phyloP scores from a whole-genome alignment of 2,329 filamentous ascomycete genomes.

The Fusarium longipes region DNA sequence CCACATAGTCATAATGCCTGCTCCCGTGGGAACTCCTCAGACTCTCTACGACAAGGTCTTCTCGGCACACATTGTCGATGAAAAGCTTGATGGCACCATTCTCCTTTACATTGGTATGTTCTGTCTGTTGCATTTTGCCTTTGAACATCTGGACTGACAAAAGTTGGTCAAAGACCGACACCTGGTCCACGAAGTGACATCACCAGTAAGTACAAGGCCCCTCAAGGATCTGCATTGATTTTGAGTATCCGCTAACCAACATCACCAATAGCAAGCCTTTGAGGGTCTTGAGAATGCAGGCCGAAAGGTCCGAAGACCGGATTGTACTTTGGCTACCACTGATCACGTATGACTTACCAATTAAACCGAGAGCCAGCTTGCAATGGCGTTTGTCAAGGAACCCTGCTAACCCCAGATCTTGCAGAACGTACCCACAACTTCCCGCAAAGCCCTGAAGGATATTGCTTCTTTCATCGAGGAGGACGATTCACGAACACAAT shows the following conservation, averaged over 20 bases:
- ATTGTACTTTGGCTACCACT: constrained; percentile 95
- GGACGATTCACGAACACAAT: constrained; percentile 92
- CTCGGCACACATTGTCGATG: constrained; percentile 91
- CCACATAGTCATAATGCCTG: constrained; percentile 73
- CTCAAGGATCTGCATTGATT: constrained; percentile 10
- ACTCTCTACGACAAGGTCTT: constrained; percentile 99
- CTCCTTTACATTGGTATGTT: constrained; percentile 89
- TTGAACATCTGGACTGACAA: constrained; percentile 21
- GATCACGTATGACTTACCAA: constrained; percentile 79
- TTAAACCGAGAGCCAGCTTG: background rate
- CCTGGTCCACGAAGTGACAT: constrained; percentile 98
- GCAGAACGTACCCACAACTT: constrained; percentile 92
- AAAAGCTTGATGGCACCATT: constrained; percentile 92
- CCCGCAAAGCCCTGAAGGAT: constrained; percentile 92
- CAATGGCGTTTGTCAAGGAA: background rate
- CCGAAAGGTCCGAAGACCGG: constrained; percentile 88
- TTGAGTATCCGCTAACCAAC: constrained; percentile 30
- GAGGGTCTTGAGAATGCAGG: constrained; percentile 92
- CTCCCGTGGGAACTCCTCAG: constrained; percentile 75
- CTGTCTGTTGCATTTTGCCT: background rate
- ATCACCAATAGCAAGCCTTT: constrained; percentile 81
- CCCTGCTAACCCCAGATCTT: constrained; percentile 28
- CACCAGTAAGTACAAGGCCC: constrained; percentile 72
- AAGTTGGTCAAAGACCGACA: constrained; percentile 75
- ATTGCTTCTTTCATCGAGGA: constrained; percentile 95